Evolutionary conservation across 148 eudicot genomes (phyloP).

Genomic region (Rhododendron mucronatum): DNA sequence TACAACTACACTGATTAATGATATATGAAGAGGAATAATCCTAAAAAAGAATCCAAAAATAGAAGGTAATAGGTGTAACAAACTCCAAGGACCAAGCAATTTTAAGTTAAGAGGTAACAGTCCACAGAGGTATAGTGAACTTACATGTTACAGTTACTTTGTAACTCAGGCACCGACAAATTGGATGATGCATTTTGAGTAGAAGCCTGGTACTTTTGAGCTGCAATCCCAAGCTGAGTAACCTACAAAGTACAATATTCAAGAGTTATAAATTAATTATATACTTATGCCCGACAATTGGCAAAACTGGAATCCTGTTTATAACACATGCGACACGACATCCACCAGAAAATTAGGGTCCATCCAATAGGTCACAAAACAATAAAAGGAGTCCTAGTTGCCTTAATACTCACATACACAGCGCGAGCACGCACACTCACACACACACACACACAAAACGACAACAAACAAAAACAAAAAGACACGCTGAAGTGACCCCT

Average conservation of each 20-base stretch:
- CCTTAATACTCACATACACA: background rate
- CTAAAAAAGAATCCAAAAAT: background rate
- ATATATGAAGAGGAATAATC: background rate
- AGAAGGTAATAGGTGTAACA: background rate
- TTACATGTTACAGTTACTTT: constrained; percentile 88
- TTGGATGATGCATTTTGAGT: constrained; percentile 72
- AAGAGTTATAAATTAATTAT: background rate
- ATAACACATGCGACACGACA: background rate
- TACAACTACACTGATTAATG: background rate
- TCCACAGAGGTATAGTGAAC: constrained; percentile 19
- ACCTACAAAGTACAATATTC: constrained; percentile 50
- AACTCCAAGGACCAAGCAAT: background rate
- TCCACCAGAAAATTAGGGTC: background rate
- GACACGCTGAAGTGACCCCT: background rate
- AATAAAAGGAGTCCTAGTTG: background rate
- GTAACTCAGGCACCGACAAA: constrained; percentile 71
- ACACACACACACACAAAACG: background rate
- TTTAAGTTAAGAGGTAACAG: background rate
- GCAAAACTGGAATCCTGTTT: background rate
- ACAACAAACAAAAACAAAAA: background rate
- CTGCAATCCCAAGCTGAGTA: constrained; percentile 88
- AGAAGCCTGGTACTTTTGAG: constrained; percentile 88
- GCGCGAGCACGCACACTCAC: background rate
- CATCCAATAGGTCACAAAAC: background rate
- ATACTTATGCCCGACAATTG: background rate